phyloP scores from a whole-genome alignment of 495 filamentous ascomycete genomes.

The Aspergillus coremiiformis region DNA sequence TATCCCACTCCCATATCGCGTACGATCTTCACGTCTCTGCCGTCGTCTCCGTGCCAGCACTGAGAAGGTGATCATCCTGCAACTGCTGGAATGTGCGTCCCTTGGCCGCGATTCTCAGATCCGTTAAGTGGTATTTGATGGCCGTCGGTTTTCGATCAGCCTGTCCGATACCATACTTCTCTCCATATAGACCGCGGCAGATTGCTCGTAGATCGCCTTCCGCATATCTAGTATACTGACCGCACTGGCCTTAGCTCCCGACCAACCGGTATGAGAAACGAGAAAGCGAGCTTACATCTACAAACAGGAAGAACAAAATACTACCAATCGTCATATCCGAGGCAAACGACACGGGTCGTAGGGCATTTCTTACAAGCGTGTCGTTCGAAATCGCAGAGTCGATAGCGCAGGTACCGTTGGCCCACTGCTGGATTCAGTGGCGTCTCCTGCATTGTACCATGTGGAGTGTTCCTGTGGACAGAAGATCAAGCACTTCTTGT shows the following conservation, averaged over 20 bases:
- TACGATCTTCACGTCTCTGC: no score
- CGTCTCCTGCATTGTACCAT: not conserved
- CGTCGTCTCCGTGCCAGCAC: no score
- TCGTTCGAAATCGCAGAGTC: conserved; percentile 24
- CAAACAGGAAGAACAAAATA: conserved; percentile 2
- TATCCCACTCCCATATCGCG: no score
- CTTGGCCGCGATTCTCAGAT: no score
- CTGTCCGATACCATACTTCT: no score
- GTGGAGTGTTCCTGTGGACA: not conserved
- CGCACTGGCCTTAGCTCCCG: conserved; percentile 8
- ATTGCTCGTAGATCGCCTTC: no score
- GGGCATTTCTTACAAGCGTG: conserved; percentile 19
- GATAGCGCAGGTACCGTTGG: conserved; percentile 24
- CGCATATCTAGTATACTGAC: conserved; percentile 20
- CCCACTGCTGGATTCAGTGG: not conserved
- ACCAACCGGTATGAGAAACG: not conserved
- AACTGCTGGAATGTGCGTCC: no score
- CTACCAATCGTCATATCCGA: conserved; percentile 20
- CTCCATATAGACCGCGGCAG: no score
- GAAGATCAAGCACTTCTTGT: no score
- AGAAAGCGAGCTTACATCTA: not conserved
- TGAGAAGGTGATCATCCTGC: no score
- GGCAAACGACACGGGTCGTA: conserved; percentile 16
- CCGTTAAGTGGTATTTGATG: no score
- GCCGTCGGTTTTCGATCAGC: no score